phyloP scores from a whole-genome alignment of 495 filamentous ascomycete genomes.

The Aspergillus conjunctus region DNA sequence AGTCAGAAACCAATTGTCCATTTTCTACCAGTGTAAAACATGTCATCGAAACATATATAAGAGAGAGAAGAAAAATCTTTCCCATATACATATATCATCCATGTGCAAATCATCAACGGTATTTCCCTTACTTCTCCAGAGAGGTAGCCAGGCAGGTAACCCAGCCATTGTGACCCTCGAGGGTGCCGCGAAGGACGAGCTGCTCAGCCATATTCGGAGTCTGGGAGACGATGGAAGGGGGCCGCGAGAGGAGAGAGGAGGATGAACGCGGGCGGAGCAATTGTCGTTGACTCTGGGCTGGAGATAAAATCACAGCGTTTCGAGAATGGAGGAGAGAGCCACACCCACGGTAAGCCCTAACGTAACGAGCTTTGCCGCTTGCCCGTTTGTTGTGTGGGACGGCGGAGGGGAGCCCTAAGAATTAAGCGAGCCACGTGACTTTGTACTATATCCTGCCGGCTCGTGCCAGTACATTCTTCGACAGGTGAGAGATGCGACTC shows the following conservation, averaged over 20 bases:
- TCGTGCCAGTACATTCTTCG: too few relatives aligned
- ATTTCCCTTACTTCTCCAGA: conserved; percentile 85
- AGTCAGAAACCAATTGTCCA: conserved; percentile 40
- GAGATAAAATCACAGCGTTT: conserved; percentile 48
- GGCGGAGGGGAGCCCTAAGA: conserved; percentile 36
- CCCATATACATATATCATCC: conserved; percentile 15
- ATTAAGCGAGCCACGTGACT: conserved; percentile 41
- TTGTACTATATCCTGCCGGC: background rate
- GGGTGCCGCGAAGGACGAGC: conserved; percentile 94
- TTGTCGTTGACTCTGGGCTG: conserved; percentile 51
- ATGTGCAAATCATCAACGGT: conserved; percentile 20
- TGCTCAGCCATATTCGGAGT: conserved; percentile 82
- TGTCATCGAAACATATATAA: conserved; percentile 17
- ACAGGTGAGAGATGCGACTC: background rate
- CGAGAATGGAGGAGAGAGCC: conserved; percentile 39
- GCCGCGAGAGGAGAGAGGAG: conserved; percentile 43
- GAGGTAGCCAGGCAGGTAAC: conserved; percentile 85
- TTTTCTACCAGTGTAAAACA: conserved; percentile 28
- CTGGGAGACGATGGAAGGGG: conserved; percentile 45
- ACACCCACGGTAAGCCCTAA: conserved; percentile 43
- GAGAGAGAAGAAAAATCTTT: conserved; percentile 4
- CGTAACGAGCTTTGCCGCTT: conserved; percentile 34
- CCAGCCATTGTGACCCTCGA: conserved; percentile 91
- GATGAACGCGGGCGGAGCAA: conserved; percentile 46
- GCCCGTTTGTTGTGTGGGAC: conserved; percentile 35